Evolutionary conservation across 495 filamentous ascomycete genomes (phyloP).

Genomic region (Bryoglossum gracile): DNA sequence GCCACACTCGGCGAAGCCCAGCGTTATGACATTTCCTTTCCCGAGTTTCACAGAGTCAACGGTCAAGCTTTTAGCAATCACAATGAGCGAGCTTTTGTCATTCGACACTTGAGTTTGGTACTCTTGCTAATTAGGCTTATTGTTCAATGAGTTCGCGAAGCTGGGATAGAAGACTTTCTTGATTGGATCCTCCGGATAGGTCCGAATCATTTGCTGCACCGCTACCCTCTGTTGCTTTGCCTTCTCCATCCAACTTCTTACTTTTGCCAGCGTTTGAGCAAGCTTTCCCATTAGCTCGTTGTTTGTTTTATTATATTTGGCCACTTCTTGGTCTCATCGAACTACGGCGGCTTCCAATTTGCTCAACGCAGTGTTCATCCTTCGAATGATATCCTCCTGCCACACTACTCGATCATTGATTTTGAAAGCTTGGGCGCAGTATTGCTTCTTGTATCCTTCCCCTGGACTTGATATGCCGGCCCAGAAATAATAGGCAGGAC

Average conservation of each 20-base stretch:
- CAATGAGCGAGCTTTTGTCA: neutral
- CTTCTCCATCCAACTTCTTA: neutral
- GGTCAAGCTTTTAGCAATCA: neutral
- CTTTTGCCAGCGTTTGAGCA: neutral
- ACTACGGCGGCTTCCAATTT: neutral
- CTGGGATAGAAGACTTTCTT: neutral
- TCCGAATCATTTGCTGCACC: neutral
- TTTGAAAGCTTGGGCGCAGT: conserved; percentile 3
- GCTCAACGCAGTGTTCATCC: neutral
- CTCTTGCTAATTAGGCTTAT: neutral
- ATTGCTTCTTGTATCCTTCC: neutral
- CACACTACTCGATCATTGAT: neutral
- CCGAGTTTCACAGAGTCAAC: neutral
- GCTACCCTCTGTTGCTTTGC: neutral
- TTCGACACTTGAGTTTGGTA: neutral
- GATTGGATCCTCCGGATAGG: neutral
- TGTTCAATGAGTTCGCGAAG: neutral
- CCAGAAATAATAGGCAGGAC: neutral
- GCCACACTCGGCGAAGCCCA: neutral
- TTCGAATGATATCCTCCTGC: neutral
- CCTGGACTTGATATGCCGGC: neutral
- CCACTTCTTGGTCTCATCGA: neutral
- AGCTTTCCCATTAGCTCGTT: neutral
- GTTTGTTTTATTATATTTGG: neutral
- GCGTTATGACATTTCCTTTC: neutral